These are phyloP conservation scores for Lyophyllum decastes DNA, from an alignment of 768 basidiomycete genomes.

Conservation along the genomic window DNA sequence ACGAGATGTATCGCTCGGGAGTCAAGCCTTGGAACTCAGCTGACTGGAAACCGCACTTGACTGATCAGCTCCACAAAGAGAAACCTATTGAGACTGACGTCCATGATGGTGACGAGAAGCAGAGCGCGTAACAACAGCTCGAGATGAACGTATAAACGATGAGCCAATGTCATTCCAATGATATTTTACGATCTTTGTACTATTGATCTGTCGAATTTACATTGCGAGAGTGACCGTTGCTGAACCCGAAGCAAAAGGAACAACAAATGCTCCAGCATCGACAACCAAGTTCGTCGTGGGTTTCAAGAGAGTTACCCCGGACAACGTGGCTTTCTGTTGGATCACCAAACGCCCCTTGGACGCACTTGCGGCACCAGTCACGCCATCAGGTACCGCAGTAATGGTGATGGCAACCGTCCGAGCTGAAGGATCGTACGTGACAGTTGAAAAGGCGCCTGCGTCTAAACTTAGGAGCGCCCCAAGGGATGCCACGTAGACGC, in stretches of 20 bases:
- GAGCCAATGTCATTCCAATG: not conserved
- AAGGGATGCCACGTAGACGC: conserved; percentile 53
- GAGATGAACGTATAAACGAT: not conserved
- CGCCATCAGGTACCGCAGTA: conserved; percentile 38
- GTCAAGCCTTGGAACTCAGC: conserved; percentile 68
- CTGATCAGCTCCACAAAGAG: conserved; percentile 40
- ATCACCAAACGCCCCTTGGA: conserved; percentile 46
- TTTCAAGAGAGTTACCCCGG: conserved; percentile 40
- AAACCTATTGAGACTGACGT: conserved; percentile 14
- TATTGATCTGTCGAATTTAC: not conserved
- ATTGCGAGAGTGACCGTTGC: conserved; percentile 34
- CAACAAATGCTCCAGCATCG: conserved; percentile 49
- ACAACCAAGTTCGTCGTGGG: conserved; percentile 35
- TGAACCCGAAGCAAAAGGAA: conserved; percentile 42
- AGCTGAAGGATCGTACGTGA: conserved; percentile 40
- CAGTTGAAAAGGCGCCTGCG: conserved; percentile 49
- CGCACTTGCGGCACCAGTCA: conserved; percentile 42
- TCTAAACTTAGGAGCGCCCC: conserved; percentile 48
- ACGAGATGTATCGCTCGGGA: conserved; percentile 72
- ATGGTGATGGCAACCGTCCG: conserved; percentile 43
- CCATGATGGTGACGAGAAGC: conserved; percentile 17
- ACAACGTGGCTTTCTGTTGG: conserved; percentile 39
- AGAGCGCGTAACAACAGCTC: conserved; percentile 5
- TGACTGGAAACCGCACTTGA: conserved; percentile 55
- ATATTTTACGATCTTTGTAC: too few species aligned